Evolutionary conservation across 805 yeast species (phyloP).

Genomic region (Maudiozyma barnettii): DNA sequence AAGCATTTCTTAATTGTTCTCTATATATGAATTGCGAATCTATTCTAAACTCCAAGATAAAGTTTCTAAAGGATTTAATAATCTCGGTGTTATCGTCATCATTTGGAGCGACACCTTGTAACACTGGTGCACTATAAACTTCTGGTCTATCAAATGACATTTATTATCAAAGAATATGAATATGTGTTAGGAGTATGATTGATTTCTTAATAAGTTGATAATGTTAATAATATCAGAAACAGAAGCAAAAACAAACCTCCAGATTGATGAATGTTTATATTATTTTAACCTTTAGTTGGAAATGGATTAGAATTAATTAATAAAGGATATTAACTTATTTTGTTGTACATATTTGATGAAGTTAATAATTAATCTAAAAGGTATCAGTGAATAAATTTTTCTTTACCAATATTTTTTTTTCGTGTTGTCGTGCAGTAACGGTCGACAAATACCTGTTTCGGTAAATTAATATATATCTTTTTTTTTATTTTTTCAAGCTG

Average conservation of each 20-base stretch:
- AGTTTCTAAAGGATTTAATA: slow-evolving; percentile 67
- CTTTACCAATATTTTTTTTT: too few species aligned
- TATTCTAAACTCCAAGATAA: slow-evolving; percentile 77
- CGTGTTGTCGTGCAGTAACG: too few species aligned
- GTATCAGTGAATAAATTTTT: too few species aligned
- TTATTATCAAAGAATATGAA: background rate
- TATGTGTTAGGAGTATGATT: background rate
- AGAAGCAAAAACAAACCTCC: too few species aligned
- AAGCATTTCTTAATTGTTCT: slow-evolving; percentile 82
- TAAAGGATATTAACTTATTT: too few species aligned
- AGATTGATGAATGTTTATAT: background rate
- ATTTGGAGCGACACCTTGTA: slow-evolving; percentile 70
- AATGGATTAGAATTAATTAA: too few species aligned
- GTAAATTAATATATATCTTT: too few species aligned
- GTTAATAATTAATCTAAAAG: too few species aligned
- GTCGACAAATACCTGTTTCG: too few species aligned
- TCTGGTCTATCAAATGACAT: slow-evolving; percentile 75
- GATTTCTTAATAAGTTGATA: background rate
- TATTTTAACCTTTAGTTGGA: background rate
- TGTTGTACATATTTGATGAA: too few species aligned
- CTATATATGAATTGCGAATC: slow-evolving; percentile 77
- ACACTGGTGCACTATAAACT: slow-evolving; percentile 65
- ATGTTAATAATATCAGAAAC: background rate
- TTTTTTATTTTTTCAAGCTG: too few species aligned
- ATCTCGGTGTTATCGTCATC: slow-evolving; percentile 59